phyloP scores from a whole-genome alignment of 2,329 filamentous ascomycete species.

The Penicillium sp. region DNA sequence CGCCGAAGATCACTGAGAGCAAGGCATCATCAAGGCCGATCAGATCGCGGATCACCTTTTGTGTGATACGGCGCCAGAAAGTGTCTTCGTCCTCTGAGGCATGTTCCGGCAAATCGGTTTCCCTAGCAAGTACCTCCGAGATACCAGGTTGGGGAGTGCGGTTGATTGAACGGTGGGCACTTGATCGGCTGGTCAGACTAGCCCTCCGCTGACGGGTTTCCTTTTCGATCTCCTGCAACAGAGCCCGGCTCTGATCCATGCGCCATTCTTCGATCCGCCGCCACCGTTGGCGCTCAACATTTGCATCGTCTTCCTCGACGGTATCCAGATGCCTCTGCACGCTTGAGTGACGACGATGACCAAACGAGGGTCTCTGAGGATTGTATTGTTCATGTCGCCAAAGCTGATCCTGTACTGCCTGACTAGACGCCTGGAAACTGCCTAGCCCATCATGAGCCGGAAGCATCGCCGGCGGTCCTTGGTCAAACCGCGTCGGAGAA shows the following conservation, averaged over 20 bases:
- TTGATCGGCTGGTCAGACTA: constrained; percentile 27
- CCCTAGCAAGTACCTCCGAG: constrained; percentile 54
- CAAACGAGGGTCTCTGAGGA: constrained; percentile 56
- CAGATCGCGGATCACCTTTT: constrained; percentile 80
- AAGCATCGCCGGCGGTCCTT: constrained; percentile 66
- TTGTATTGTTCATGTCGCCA: constrained; percentile 88
- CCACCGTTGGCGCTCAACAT: constrained; percentile 68
- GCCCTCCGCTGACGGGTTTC: constrained; percentile 67
- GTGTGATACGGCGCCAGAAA: constrained; percentile 75
- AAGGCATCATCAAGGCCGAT: constrained; percentile 86
- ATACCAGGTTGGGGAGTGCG: constrained; percentile 19
- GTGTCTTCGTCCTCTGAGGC: constrained; percentile 57
- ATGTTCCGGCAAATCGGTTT: constrained; percentile 40
- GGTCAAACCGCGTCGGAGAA: constrained; percentile 46
- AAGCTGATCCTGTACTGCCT: constrained; percentile 70
- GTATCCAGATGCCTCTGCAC: constrained; percentile 56
- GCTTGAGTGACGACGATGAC: constrained; percentile 52
- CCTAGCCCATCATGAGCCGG: constrained; percentile 90
- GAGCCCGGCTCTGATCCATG: constrained; percentile 78
- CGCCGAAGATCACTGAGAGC: constrained; percentile 82
- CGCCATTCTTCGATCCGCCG: constrained; percentile 88
- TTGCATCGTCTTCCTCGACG: constrained; percentile 54
- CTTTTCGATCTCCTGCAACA: constrained; percentile 83
- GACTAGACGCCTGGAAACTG: constrained; percentile 67
- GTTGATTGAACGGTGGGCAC: constrained; percentile 20